phyloP scores from a whole-genome alignment of 2,329 filamentous ascomycete genomes.

The Fusarium sambucinum region DNA sequence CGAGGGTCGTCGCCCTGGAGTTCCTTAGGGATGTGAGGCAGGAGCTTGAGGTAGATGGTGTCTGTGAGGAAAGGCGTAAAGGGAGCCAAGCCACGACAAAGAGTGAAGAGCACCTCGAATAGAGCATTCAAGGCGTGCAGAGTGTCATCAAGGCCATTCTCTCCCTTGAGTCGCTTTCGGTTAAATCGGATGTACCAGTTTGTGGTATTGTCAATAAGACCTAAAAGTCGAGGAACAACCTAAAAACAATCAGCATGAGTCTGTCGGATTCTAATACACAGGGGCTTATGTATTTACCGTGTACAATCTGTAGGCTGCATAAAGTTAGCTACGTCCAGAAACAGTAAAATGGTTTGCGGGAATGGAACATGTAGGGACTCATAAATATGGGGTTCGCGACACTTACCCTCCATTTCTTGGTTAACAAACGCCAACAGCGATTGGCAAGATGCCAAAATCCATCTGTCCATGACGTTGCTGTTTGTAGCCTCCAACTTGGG shows the following conservation, averaged over 20 bases:
- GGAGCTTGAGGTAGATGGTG: slow-evolving; percentile 87
- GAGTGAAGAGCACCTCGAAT: slow-evolving; percentile 91
- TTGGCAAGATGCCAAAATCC: slow-evolving; percentile 94
- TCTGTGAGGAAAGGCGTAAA: slow-evolving; percentile 97
- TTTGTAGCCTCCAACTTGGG: slow-evolving; percentile 80
- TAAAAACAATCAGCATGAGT: slow-evolving; percentile 1
- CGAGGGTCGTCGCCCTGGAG: slow-evolving; percentile 78
- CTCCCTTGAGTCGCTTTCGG: slow-evolving; percentile 89
- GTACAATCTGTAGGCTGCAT: slow-evolving; percentile 64
- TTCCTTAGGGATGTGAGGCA: slow-evolving; percentile 82
- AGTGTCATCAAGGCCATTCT: slow-evolving; percentile 87
- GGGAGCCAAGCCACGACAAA: slow-evolving; percentile 88
- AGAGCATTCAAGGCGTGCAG: slow-evolving; percentile 91
- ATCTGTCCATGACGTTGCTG: slow-evolving; percentile 93
- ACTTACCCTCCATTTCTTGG: slow-evolving; percentile 84
- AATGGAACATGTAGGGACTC: neutral
- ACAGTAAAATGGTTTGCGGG: neutral
- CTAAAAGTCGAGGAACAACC: slow-evolving; percentile 79
- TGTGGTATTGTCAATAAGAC: slow-evolving; percentile 92
- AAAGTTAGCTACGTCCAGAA: neutral
- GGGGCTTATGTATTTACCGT: neutral
- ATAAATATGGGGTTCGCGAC: slow-evolving; percentile 38
- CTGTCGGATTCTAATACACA: neutral
- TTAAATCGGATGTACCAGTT: slow-evolving; percentile 99
- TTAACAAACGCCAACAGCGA: slow-evolving; percentile 93